Evolutionary conservation across 176 grass and related monocot species (phyloP).

Genomic region (Eleusine coracana): DNA sequence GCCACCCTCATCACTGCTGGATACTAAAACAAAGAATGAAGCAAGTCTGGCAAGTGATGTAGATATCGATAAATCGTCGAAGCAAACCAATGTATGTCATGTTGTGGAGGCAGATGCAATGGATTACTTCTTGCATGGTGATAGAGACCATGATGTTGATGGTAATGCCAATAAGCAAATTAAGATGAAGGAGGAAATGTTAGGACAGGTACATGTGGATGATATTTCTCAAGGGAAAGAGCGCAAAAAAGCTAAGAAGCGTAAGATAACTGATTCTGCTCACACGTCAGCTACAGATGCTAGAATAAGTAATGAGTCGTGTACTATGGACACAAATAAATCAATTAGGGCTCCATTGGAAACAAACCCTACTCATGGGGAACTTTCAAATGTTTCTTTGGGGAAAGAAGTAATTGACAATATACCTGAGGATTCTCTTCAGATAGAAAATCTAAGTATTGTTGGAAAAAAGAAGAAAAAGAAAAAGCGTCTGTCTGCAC

Average conservation of each 20-base stretch:
- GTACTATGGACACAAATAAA: constrained; percentile 8
- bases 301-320: constrained; percentile 30
- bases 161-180: constrained; percentile 32
- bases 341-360: constrained; percentile 26
- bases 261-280: constrained; percentile 8
- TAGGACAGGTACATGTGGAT: constrained; percentile 15
- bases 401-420: constrained; percentile 33
- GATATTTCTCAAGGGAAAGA: constrained; percentile 34
- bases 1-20: constrained; percentile 36
- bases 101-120: constrained; percentile 18
- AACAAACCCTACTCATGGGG: constrained; percentile 11
- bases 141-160: constrained; percentile 20
- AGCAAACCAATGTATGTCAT: constrained; percentile 28
- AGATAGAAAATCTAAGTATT: constrained; percentile 41
- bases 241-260: constrained; percentile 26
- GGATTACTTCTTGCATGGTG: constrained; percentile 8
- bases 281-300: constrained; percentile 19
- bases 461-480: constrained; percentile 68
- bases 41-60: constrained; percentile 8
- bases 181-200: background rate
- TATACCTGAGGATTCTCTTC: constrained; percentile 27
- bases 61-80: constrained; percentile 16
- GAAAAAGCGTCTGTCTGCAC: constrained; percentile 40
- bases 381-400: constrained; percentile 23
- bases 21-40: constrained; percentile 29